Evolutionary conservation across 2,329 filamentous ascomycete genomes (phyloP).

Genomic region (Penicillium sp.): DNA sequence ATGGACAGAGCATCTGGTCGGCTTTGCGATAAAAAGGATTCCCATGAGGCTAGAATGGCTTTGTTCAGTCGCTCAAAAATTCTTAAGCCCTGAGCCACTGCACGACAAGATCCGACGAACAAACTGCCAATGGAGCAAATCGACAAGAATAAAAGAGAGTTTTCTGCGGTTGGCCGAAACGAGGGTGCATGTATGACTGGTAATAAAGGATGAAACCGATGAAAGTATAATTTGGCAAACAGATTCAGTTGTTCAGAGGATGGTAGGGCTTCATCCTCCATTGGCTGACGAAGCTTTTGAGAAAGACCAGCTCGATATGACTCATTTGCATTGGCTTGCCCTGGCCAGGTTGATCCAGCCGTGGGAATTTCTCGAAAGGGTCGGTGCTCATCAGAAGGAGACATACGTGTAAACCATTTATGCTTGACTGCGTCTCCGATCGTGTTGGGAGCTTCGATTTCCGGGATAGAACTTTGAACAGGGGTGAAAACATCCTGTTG

Average conservation of each 20-base stretch:
- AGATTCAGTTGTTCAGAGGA: conserved; percentile 19
- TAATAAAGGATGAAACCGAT: conserved; percentile 13
- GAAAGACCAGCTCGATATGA: conserved; percentile 20
- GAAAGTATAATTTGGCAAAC: conserved; percentile 22
- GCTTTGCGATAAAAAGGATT: conserved; percentile 17
- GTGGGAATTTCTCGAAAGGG: background rate
- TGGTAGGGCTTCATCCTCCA: conserved; percentile 19
- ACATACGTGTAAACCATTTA: conserved; percentile 11
- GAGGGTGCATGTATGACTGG: conserved; percentile 20
- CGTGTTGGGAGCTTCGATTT: background rate
- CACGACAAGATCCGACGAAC: conserved; percentile 35
- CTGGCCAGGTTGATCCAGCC: background rate
- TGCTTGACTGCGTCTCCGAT: conserved; percentile 3
- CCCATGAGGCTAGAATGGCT: conserved; percentile 24
- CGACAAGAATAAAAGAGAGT: conserved; percentile 36
- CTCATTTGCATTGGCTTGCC: conserved; percentile 13
- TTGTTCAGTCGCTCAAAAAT: conserved; percentile 33
- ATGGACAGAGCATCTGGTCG: conserved; percentile 20
- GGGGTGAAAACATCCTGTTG: background rate
- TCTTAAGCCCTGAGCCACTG: conserved; percentile 27
- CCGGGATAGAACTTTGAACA: background rate
- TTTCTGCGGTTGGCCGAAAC: conserved; percentile 25
- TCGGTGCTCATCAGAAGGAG: background rate
- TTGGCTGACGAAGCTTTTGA: conserved; percentile 17
- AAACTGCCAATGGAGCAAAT: conserved; percentile 41